Percentiles rank a stretch among this genome's conserved stretches.
phyloP scores from a whole-genome alignment of 2,329 filamentous ascomycete species.

The Hypoxylon sp. region DNA sequence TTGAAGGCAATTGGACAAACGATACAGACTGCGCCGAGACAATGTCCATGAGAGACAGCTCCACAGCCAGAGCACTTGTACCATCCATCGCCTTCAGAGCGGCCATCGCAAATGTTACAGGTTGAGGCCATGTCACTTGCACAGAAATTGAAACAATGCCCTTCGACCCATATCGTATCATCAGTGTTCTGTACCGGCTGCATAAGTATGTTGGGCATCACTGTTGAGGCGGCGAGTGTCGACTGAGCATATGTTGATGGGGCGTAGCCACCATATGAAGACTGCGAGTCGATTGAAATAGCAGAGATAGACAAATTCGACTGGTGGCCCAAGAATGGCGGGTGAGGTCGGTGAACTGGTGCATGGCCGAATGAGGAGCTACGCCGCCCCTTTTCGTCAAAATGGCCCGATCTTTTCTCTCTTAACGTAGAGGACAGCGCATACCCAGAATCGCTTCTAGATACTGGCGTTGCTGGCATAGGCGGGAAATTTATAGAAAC shows the following conservation, averaged over 20 bases:
- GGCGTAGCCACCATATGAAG: constrained; percentile 82
- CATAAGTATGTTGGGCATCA: constrained; percentile 87
- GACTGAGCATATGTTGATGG: constrained; percentile 88
- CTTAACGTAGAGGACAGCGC: constrained; percentile 86
- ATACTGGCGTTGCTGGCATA: constrained; percentile 82
- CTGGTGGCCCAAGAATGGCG: constrained; percentile 79
- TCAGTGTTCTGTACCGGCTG: constrained; percentile 85
- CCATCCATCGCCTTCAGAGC: constrained; percentile 77
- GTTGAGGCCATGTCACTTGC: constrained; percentile 70
- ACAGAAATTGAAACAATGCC: constrained; percentile 82
- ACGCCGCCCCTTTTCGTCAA: constrained; percentile 81
- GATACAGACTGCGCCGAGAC: constrained; percentile 73
- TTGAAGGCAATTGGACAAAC: constrained; percentile 75
- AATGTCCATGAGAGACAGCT: constrained; percentile 70
- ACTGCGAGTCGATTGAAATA: constrained; percentile 74
- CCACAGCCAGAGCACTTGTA: constrained; percentile 80
- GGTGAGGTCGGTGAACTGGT: constrained; percentile 76
- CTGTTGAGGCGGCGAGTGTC: constrained; percentile 86
- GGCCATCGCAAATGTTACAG: constrained; percentile 84
- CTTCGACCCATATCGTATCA: constrained; percentile 86
- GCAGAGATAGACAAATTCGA: constrained; percentile 72
- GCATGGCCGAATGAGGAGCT: constrained; percentile 92
- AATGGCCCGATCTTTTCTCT: constrained; percentile 95
- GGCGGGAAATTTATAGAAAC: constrained; percentile 83
- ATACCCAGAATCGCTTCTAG: constrained; percentile 91